These are phyloP conservation scores for Pyricularia sp. DNA, from an alignment of 2,329 filamentous ascomycete species.

Conservation along the genomic window DNA sequence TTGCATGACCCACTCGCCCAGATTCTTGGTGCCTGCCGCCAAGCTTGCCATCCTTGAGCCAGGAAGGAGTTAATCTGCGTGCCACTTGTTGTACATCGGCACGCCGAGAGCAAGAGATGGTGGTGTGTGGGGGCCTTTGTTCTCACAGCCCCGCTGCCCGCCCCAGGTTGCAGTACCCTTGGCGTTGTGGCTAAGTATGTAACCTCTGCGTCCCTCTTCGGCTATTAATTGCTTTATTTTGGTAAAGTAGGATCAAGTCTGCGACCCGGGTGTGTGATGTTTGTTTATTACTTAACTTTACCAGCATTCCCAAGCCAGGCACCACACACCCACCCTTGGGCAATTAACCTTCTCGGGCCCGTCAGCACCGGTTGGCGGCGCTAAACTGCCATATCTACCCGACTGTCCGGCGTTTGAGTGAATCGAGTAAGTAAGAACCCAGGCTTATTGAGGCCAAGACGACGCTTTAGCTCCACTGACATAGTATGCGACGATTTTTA, in stretches of 20 bases:
- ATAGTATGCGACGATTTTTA: too few relatives aligned
- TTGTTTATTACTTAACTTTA: neutral
- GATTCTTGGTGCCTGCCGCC: neutral
- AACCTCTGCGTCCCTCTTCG: neutral
- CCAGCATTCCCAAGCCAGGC: neutral
- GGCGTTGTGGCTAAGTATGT: neutral
- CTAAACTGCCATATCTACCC: neutral
- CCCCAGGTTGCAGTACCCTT: neutral
- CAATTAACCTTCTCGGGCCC: neutral
- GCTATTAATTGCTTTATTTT: neutral
- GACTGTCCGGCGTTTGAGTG: neutral
- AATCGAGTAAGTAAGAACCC: neutral
- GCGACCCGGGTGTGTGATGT: neutral
- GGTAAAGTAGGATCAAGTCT: neutral
- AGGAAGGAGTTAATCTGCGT: neutral
- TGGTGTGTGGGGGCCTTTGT: neutral
- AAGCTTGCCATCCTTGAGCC: neutral
- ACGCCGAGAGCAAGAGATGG: neutral
- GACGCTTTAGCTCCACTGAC: neutral
- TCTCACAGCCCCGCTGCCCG: neutral
- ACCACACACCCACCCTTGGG: neutral
- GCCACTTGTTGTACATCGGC: neutral
- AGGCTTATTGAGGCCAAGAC: neutral
- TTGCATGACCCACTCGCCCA: slow-evolving; percentile 4
- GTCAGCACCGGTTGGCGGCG: neutral